phyloP scores from a whole-genome alignment of 768 basidiomycete genomes.

The Lentinus brumalis region DNA sequence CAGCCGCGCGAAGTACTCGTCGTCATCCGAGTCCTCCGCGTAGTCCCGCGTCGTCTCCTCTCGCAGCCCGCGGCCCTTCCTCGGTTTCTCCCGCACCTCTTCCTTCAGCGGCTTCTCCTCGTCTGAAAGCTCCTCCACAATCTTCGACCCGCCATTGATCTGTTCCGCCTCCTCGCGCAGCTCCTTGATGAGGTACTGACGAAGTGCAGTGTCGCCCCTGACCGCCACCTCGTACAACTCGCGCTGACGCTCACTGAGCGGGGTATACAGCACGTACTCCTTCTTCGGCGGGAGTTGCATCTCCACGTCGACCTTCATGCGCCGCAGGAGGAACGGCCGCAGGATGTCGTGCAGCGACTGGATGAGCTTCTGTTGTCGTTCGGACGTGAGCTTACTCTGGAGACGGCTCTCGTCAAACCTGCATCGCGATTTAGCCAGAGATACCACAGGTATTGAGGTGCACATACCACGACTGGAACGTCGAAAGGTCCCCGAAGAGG shows the following conservation, averaged over 20 bases:
- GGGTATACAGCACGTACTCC: constrained; percentile 93
- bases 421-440: constrained; percentile 24
- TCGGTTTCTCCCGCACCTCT: constrained; percentile 26
- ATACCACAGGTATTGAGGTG: constrained; percentile 22
- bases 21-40: constrained; percentile 59
- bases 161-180: constrained; percentile 31
- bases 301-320: constrained; percentile 89
- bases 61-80: constrained; percentile 16
- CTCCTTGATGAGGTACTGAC: constrained; percentile 49
- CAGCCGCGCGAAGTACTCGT: constrained; percentile 64
- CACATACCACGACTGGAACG: constrained; percentile 84
- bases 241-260: constrained; percentile 80
- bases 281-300: constrained; percentile 83
- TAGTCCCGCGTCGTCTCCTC: constrained; percentile 42
- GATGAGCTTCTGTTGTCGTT: constrained; percentile 68
- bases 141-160: constrained; percentile 33
- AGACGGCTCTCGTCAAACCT: constrained; percentile 77
- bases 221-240: constrained; percentile 83
- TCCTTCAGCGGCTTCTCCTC: constrained; percentile 35
- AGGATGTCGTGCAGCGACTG: constrained; percentile 85
- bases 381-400: constrained; percentile 54
- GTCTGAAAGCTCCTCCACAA: constrained; percentile 26
- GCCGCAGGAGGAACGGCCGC: constrained; percentile 91
- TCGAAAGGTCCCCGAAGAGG: constrained; percentile 85
- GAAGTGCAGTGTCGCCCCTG: constrained; percentile 55